These are phyloP conservation scores for Pezicula radicicola DNA, from an alignment of 2,329 filamentous ascomycete genomes.

Conservation along the genomic window DNA sequence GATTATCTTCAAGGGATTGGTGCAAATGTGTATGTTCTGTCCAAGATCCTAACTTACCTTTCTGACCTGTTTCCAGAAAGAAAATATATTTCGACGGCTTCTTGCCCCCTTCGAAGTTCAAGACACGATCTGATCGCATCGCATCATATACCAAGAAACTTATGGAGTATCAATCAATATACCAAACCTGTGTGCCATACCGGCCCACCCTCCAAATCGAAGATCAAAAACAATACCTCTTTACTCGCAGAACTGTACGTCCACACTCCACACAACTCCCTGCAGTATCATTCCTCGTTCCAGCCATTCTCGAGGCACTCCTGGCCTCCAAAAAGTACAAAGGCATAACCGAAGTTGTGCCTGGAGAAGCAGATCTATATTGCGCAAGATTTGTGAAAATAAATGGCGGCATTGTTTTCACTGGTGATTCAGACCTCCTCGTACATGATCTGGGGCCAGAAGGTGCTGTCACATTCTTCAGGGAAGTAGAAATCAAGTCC, in stretches of 20 bases:
- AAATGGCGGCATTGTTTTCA: slow-evolving; percentile 59
- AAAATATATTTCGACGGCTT: slow-evolving; percentile 85
- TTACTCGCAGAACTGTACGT: slow-evolving; percentile 16
- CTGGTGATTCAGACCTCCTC: slow-evolving; percentile 84
- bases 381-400: slow-evolving; percentile 65
- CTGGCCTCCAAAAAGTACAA: slow-evolving; percentile 38
- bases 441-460: slow-evolving; percentile 64
- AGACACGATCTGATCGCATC: slow-evolving; percentile 22
- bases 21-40: slow-evolving; percentile 55
- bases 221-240: slow-evolving; percentile 14
- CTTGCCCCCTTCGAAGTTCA: slow-evolving; percentile 51
- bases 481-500: slow-evolving; percentile 45
- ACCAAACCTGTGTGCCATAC: slow-evolving; percentile 11
- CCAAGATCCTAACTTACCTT: neutral
- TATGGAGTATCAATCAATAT: slow-evolving; percentile 17
- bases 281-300: slow-evolving; percentile 67
- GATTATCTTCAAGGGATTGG: slow-evolving; percentile 51
- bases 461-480: slow-evolving; percentile 66
- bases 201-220: slow-evolving; percentile 10
- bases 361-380: slow-evolving; percentile 81
- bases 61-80: slow-evolving; percentile 39
- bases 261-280: slow-evolving; percentile 30
- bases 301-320: slow-evolving; percentile 72
- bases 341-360: slow-evolving; percentile 55
- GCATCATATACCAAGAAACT: slow-evolving; percentile 19